Base-by-base conservation (phyloP, 257 asterid genomes). In the Lycium ferocissimum region DNA sequence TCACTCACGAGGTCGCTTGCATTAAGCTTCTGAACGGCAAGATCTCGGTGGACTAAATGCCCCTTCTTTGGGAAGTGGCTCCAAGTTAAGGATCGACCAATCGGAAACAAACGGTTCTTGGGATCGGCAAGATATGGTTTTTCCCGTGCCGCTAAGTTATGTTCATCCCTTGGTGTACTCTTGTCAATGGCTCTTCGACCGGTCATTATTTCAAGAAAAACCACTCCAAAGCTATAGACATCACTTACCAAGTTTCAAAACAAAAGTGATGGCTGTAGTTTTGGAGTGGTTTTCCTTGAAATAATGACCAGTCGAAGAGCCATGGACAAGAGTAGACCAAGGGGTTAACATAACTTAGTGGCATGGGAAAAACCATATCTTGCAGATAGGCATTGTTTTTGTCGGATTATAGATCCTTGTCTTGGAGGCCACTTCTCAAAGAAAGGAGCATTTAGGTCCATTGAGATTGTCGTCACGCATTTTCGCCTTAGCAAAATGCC, bases 1-100 rank as follows among this genome's bases (percentile, higher is more conserved):
- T 91, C 91, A 57, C 98, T 94, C 98, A 94, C 90, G 87, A 1
- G 97, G 98, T 67, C 97, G n/a, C n/a, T n/a, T n/a, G n/a, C n/a
- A n/a, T n/a, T n/a, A n/a, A n/a, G n/a, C n/a, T n/a, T n/a, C n/a
- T n/a, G n/a, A n/a, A n/a, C n/a, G n/a, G n/a, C n/a, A n/a, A n/a
- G n/a, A n/a, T 69, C 86, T 88, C 92, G 78, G 89, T 92, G 0
- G 95, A 86, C 66, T 40, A 40, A 40, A 40, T 40, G 45, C 45
- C 45, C 45, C 2, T 40, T 40, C 45, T 40, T 40, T 91, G 97
- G 92, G 91, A 92, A 94, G 11, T 90, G 93, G 2, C 98, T 85
- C 92, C 95, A 18, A 94, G 93, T 7, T 92, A 93, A 14, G 94
- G 96, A 84, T 94, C 98, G 3, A 94, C 83, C 83, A 9, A 94